A percentile compares a stretch with the other conserved stretches of the same genome.
Conservation (phyloP, 441 rosid genomes). For the Populus hybrid region DNA sequence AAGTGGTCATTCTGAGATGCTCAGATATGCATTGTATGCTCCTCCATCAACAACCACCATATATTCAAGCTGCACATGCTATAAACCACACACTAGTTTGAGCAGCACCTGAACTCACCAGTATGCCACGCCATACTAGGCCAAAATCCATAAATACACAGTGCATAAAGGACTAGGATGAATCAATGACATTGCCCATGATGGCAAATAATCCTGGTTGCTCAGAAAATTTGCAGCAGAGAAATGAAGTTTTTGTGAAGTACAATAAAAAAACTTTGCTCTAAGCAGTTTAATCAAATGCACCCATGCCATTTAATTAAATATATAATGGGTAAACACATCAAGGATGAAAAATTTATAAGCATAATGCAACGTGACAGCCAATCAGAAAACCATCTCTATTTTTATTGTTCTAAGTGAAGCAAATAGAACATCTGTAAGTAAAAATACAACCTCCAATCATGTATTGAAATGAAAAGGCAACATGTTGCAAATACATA, state of each 20-base stretch:
- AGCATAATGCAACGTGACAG: neutral
- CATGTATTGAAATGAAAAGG: neutral
- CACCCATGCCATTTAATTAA: neutral
- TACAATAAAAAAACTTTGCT: neutral
- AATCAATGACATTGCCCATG: neutral
- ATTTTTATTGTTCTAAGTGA: neutral
- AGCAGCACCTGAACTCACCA: neutral
- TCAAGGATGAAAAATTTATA: neutral
- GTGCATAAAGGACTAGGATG: neutral
- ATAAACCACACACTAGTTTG: neutral
- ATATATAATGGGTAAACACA: neutral
- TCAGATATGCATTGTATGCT: neutral
- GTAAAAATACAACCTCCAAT: neutral
- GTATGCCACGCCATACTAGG: neutral
- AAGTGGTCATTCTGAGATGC: neutral
- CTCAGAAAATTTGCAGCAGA: neutral
- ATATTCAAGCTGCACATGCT: neutral
- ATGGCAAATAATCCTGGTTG: neutral
- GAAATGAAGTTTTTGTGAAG: neutral
- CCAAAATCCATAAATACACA: neutral
- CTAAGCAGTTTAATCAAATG: neutral
- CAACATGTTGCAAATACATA: constrained; percentile 26
- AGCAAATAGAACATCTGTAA: neutral
- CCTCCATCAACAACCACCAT: neutral
- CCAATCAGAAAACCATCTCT: neutral